Conservation (phyloP, 257 asterid genomes). For the Leptodermis oblonga region DNA sequence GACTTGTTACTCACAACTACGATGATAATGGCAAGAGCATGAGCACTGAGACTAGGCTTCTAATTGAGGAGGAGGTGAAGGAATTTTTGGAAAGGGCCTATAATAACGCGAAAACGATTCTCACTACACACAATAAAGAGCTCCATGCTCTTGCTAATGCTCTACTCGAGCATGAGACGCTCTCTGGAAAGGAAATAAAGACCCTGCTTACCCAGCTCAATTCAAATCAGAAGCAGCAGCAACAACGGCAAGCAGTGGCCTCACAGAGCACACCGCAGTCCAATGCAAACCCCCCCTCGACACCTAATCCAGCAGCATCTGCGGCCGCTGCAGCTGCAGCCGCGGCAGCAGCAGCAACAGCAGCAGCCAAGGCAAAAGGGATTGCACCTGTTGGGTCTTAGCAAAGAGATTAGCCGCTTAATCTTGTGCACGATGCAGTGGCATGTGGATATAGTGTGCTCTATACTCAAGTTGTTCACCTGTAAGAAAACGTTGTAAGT, state of each 20-base stretch:
- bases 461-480: conserved; percentile 12
- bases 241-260: conserved; percentile 33
- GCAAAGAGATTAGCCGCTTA: conserved; percentile 10
- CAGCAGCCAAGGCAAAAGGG: conserved; percentile 69
- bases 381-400: conserved; percentile 71
- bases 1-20: conserved; percentile 71
- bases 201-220: conserved; percentile 46
- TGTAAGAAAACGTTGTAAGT: conserved; percentile 4
- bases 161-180: conserved; percentile 73
- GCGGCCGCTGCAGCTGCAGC: conserved; percentile 43
- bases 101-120: conserved; percentile 56
- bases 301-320: conserved; percentile 51
- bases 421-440: conserved; percentile 6
- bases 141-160: conserved; percentile 82
- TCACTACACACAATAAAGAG: conserved; percentile 58
- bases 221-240: conserved; percentile 35
- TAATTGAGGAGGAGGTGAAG: conserved; percentile 71
- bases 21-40: conserved; percentile 80
- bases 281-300: conserved; percentile 31
- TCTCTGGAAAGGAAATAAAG: conserved; percentile 70
- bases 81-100: conserved; percentile 61
- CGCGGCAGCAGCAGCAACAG: conserved; percentile 52
- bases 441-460: conserved; percentile 41
- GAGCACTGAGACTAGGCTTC: conserved; percentile 85
- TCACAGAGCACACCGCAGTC: conserved; percentile 36